Evolutionary conservation across 2,329 filamentous ascomycete species (phyloP).

Genomic region (Aspergillus floridensis): DNA sequence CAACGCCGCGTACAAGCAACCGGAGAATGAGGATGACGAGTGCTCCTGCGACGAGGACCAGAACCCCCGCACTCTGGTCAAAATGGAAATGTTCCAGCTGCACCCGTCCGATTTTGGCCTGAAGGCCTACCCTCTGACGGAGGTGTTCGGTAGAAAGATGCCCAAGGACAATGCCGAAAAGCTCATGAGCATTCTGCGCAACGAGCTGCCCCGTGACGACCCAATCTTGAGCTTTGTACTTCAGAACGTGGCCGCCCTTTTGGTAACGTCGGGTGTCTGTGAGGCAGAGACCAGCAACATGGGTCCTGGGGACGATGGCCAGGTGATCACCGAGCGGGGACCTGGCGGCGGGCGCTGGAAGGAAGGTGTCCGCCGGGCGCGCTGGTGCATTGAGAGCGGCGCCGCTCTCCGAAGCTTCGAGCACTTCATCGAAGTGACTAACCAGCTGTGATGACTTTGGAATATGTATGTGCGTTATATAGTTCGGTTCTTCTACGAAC

Average conservation of each 20-base stretch:
- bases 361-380: slow-evolving; percentile 82
- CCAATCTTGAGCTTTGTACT: slow-evolving; percentile 91
- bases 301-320: slow-evolving; percentile 75
- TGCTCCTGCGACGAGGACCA: slow-evolving; percentile 42
- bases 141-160: slow-evolving; percentile 80
- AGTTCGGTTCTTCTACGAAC: not conserved
- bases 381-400: slow-evolving; percentile 84
- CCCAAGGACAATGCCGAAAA: slow-evolving; percentile 86
- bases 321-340: slow-evolving; percentile 76
- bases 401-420: slow-evolving; percentile 81
- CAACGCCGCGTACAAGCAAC: slow-evolving; percentile 43
- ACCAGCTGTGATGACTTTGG: slow-evolving; percentile 41
- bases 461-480: not conserved
- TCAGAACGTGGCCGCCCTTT: slow-evolving; percentile 85
- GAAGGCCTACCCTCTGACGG: slow-evolving; percentile 66
- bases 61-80: slow-evolving; percentile 46
- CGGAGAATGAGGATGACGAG: slow-evolving; percentile 46
- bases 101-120: slow-evolving; percentile 86
- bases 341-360: slow-evolving; percentile 91
- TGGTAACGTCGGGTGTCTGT: slow-evolving; percentile 82
- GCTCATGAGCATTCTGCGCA: slow-evolving; percentile 70
- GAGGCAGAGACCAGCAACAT: slow-evolving; percentile 78
- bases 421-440: slow-evolving; percentile 79
- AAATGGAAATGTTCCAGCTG: slow-evolving; percentile 74
- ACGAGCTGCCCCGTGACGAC: slow-evolving; percentile 70